phyloP scores from a whole-genome alignment of 2,329 filamentous ascomycete genomes.

The Xylariales sp. region DNA sequence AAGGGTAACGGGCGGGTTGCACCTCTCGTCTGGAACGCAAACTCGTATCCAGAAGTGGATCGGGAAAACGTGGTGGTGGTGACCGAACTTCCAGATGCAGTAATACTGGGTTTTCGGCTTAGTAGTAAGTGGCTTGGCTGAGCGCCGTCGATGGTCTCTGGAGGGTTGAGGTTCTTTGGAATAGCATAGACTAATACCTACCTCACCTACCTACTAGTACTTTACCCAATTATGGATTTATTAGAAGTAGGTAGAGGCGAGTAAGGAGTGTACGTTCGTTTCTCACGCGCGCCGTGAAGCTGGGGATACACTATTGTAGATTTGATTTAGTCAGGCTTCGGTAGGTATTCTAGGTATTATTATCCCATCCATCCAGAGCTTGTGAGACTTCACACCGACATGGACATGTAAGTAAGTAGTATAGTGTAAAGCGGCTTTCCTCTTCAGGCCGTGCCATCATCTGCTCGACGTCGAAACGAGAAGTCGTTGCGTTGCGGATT shows the following conservation, averaged over 20 bases:
- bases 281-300: slow-evolving; percentile 25
- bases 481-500: background rate
- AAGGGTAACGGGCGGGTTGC: background rate
- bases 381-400: background rate
- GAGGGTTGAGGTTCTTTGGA: slow-evolving; percentile 5
- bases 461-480: slow-evolving; percentile 1
- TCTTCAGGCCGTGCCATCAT: no score
- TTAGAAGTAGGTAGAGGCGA: background rate
- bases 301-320: slow-evolving; percentile 26
- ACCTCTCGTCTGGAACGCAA: background rate
- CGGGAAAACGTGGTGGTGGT: slow-evolving; percentile 12
- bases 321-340: slow-evolving; percentile 10
- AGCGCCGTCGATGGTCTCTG: background rate
- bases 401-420: no score
- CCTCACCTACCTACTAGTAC: no score
- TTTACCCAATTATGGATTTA: background rate
- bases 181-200: background rate
- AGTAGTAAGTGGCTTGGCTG: background rate
- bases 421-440: no score
- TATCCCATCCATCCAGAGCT: slow-evolving; percentile 13
- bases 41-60: background rate
- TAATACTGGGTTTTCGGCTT: slow-evolving; percentile 2
- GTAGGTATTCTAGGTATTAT: background rate
- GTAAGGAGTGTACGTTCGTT: background rate
- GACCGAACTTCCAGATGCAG: slow-evolving; percentile 17